Evolutionary conservation across 2,329 filamentous ascomycete genomes (phyloP), one percentile per base, ranked within the genome.

Genomic region (Beauveria brongniartii): DNA sequence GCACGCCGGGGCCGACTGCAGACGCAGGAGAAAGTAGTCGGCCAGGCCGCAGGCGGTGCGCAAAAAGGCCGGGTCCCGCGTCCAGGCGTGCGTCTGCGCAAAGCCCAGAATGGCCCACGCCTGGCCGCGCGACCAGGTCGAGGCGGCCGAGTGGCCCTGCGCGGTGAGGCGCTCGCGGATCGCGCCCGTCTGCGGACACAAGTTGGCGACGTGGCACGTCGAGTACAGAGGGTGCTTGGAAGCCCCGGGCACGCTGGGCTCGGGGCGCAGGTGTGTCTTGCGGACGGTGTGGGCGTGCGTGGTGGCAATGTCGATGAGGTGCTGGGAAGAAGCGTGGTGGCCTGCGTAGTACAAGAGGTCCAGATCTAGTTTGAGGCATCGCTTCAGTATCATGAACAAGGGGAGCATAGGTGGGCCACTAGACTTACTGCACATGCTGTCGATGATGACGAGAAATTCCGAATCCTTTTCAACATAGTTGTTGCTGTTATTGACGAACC

Each of bases 101-200:
- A 78, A 81, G 0, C 79, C 79, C 47, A 80, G 68, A 8, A 81
- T 76, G 0, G 73, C 74, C 79, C 79, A 82, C 0, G 77, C 75
- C 61, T 82, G 79, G 0, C 79, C 80, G 2, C 80, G 71, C 1
- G 74, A 69, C 80, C 80, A 82, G 0, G 77, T 80, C 0, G 77
- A 80, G 14, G 70, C 65, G 54, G 78, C 73, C 3, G 67, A 64
- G 65, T 76, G 77, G 2, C 79, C 80, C 62, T 82, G 79, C 10
- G 74, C 75, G 0, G 79, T 82, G 62, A 75, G 69, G 10, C 72
- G 72, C 30, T 70, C 63, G 62, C 75, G 74, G 0, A 78, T 65
- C 1, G 63, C 61, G 0, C 78, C 78, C 0, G 71, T 77, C 0
- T 62, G 53, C 0, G 77, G 73, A 16, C 76, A 69, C 20, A 82